Conservation (phyloP, 176 grass and related monocot species). For the Zea mays region DNA sequence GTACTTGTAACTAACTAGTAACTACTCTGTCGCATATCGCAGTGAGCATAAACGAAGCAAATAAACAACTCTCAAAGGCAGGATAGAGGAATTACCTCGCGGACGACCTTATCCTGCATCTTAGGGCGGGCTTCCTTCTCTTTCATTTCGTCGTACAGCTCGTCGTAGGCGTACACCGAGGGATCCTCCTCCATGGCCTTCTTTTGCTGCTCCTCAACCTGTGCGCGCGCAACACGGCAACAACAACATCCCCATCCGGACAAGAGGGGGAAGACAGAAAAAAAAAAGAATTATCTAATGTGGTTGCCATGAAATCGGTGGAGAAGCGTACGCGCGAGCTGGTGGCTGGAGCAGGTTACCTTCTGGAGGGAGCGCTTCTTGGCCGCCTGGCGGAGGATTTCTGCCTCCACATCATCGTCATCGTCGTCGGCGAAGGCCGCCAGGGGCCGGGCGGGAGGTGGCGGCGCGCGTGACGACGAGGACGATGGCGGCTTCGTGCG, state of each 20-base stretch:
- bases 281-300: background rate
- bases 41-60: conserved; percentile 3
- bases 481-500: conserved; percentile 53
- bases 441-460: conserved; percentile 47
- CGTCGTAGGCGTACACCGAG: conserved; percentile 88
- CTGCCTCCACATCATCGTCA: conserved; percentile 75
- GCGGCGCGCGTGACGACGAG: conserved; percentile 46
- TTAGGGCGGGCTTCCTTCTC: conserved; percentile 78
- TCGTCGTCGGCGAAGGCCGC: conserved; percentile 65
- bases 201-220: conserved; percentile 90
- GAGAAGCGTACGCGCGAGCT: background rate
- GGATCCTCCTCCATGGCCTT: conserved; percentile 90
- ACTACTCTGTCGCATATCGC: background rate
- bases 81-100: conserved; percentile 50
- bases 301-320: background rate
- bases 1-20: background rate
- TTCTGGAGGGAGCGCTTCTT: conserved; percentile 80
- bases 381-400: conserved; percentile 80
- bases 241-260: background rate
- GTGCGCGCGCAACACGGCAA: background rate
- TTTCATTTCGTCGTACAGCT: conserved; percentile 92
- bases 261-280: background rate
- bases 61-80: background rate
- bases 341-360: conserved; percentile 32
- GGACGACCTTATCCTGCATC: conserved; percentile 62